Base-by-base conservation (phyloP, 177 flowering plant species). In the Telopea speciosissima region DNA sequence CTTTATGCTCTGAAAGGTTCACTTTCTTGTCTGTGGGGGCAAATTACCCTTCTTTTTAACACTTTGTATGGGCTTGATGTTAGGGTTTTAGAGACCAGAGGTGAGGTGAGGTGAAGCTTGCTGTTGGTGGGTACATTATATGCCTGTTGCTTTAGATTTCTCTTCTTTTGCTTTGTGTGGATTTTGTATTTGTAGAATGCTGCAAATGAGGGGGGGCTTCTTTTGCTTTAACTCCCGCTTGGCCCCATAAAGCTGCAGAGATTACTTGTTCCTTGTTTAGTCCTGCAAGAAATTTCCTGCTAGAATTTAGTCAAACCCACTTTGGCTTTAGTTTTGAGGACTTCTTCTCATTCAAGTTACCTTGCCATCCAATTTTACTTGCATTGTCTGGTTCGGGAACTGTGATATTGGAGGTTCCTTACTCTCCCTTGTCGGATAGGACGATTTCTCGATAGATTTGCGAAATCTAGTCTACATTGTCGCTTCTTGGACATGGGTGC, bases 1-100 rank as follows among this genome's bases (percentile, higher is more conserved):
- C 96, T 90, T 93, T 90, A 89, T 89, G 86, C 91, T 88, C 92
- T 87, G 90, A 88, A 90, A 89, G 90, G 81, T 82, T 83, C 86
- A 84, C 91, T 89, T 90, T 89, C 86, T 82, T 84, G 87, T 86
- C 90, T 82, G 70, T 73, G 78, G 68, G 68, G 80, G 77, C 78
- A 72, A 36, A 6, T 36, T 36, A 3, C 7, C 40, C 40, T 1
- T 36, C 40, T 81, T 76, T 74, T 65, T 71, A 44, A 72, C 68
- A 74, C 66, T 70, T 61, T 36, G 79, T 70, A 73, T 78, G 73
- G 81, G 63, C 80, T 79, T 83, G 79, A 81, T 84, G 80, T 72
- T 81, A 76, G 83, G 86, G 89, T 78, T 79, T 78, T 73, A 76
- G 76, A 79, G 80, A 81, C 76, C 67, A 78, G 77, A 72, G 77